These are phyloP conservation scores for Singerocomus inundabilis DNA, from an alignment of 1,284 basidiomycete genomes.

Conservation along the genomic window DNA sequence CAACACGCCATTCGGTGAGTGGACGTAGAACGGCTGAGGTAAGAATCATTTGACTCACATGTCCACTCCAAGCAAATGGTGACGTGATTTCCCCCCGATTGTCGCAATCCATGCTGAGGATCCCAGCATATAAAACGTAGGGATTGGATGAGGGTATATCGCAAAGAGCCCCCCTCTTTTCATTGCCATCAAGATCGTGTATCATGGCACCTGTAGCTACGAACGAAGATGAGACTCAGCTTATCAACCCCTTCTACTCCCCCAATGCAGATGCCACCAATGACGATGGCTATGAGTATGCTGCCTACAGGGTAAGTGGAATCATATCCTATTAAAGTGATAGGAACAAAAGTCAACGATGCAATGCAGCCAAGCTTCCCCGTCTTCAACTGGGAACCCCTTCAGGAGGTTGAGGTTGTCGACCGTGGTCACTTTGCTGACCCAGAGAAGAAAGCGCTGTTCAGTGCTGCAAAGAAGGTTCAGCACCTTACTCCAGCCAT, in stretches of 20 bases:
- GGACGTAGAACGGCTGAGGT: slow-evolving; percentile 6
- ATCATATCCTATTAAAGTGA: not conserved
- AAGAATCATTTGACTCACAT: slow-evolving; percentile 19
- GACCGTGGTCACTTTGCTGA: slow-evolving; percentile 67
- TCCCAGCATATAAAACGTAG: slow-evolving; percentile 21
- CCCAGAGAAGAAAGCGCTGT: slow-evolving; percentile 54
- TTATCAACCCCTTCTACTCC: slow-evolving; percentile 68
- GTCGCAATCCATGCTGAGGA: slow-evolving; percentile 10
- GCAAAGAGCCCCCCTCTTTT: not conserved
- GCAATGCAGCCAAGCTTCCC: slow-evolving; percentile 60
- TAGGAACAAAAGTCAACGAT: not conserved
- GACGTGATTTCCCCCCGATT: slow-evolving; percentile 22
- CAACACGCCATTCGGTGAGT: slow-evolving; percentile 2
- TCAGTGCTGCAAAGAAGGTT: slow-evolving; percentile 58
- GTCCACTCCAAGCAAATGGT: slow-evolving; percentile 9
- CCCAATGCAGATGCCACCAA: slow-evolving; percentile 51
- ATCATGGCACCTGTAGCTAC: slow-evolving; percentile 49
- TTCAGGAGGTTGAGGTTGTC: slow-evolving; percentile 54
- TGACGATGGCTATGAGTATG: slow-evolving; percentile 54
- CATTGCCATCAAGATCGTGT: not conserved
- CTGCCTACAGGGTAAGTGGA: slow-evolving; percentile 56
- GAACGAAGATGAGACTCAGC: slow-evolving; percentile 25
- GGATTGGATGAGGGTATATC: not conserved
- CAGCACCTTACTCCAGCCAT: slow-evolving; percentile 61
- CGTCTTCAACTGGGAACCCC: slow-evolving; percentile 60